Evolutionary conservation across 805 yeast genomes (phyloP), one percentile per base, ranked within the genome.

Genomic region (Hagleromyces aurorensis): DNA sequence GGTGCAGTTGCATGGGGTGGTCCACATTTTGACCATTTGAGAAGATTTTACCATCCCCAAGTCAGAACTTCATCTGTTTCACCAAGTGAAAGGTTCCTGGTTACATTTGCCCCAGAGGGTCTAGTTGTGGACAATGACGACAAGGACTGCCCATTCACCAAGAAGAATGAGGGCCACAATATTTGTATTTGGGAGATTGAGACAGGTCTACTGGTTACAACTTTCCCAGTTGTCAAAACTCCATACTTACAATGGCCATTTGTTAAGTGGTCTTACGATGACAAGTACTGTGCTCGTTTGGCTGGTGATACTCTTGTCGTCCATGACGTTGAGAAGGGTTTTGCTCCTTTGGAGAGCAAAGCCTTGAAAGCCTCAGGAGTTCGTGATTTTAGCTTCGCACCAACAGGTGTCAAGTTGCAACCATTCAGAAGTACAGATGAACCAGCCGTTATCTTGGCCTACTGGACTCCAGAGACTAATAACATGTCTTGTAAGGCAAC

Each of bases 1-100:
- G 97, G 97, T 68, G 76, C 86, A 34, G 93, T 85, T 57, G 72
- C 89, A 16, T 91, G 96, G 94, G 98, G 97, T 54, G 96, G 97
- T 38, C 71, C 72, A 32, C 67, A 72, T 27, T 85, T 85, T 53
- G 74, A 70, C 40, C 70, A 81, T 48, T 65, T 85, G 46, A 74
- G 70, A 48, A 78, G 85, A 60, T 85, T 82, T 53, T 69, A 77
- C 38, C 99, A 91, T 56, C 87, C 84, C 35, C 84, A 84, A 51
- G 96, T 86, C 26, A 73, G 91, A 55, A 72, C 86, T 43, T 70
- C 89, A 34, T 95, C 87, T 57, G 81, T 91, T 50, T 85, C 96
- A 25, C 96, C 97, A 37, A 75, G 75, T 50, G 98, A 91, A 62
- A 81, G 77, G 53, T 93, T 68, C 52, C 65, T 93, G 61, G 89